Percentiles rank a stretch among this genome's conserved stretches.
phyloP scores from a whole-genome alignment of 2,329 filamentous ascomycete species.

The Aspergillus versicolor region DNA sequence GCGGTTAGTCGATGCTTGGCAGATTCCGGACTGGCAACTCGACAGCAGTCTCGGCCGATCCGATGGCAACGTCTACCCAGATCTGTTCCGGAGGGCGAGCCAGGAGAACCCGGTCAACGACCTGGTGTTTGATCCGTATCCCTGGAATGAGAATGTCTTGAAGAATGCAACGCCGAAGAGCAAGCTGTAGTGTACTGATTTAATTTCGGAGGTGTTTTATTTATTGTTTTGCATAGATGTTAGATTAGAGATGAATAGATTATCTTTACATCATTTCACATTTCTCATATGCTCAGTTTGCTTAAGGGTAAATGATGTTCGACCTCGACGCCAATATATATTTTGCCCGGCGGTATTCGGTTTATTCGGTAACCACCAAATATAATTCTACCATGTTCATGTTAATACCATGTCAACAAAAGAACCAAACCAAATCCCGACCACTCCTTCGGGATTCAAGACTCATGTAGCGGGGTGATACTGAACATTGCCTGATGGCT shows the following conservation, averaged over 20 bases:
- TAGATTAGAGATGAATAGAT: neutral
- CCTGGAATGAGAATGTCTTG: slow-evolving; percentile 60
- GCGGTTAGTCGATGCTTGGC: slow-evolving; percentile 70
- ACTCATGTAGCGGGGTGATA: neutral
- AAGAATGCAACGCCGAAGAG: slow-evolving; percentile 50
- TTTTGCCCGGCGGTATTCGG: no score
- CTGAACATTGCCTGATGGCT: neutral
- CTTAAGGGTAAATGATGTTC: no score
- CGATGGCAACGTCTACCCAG: slow-evolving; percentile 75
- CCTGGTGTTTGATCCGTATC: slow-evolving; percentile 70
- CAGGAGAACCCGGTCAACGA: slow-evolving; percentile 73
- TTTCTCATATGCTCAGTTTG: no score
- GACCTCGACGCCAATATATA: no score
- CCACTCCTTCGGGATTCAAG: no score
- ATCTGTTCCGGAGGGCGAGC: slow-evolving; percentile 70
- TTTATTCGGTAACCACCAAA: no score
- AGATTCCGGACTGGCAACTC: slow-evolving; percentile 75
- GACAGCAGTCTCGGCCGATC: slow-evolving; percentile 68
- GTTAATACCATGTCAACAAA: no score
- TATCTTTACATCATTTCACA: no score
- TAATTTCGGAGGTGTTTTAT: neutral
- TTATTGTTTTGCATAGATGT: neutral
- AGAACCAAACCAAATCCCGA: no score
- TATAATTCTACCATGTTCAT: no score
- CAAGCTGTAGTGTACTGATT: slow-evolving; percentile 35